Percentiles rank a stretch among this genome's conserved stretches.
Conservation (phyloP, 129 eudicot genomes). For the Pittosporum tobira region DNA sequence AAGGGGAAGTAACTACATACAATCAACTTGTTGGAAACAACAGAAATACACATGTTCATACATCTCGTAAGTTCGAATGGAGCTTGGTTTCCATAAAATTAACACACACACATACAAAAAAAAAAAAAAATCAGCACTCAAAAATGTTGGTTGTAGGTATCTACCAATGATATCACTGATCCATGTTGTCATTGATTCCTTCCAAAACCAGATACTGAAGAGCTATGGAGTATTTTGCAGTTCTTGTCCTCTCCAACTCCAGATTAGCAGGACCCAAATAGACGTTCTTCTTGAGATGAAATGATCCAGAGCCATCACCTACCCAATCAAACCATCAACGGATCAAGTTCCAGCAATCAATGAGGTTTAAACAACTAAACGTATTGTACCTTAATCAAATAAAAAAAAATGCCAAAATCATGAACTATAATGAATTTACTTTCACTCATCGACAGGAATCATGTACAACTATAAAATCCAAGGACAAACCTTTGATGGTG, state of each 20-base stretch:
- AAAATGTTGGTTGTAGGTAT: neutral
- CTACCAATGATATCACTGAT: neutral
- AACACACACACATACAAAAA: too few species aligned
- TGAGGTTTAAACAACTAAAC: neutral
- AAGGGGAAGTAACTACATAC: neutral
- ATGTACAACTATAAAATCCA: neutral
- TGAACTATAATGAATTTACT: too few species aligned
- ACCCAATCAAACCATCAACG: constrained; percentile 1
- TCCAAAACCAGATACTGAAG: constrained; percentile 53
- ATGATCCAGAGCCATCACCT: constrained; percentile 46
- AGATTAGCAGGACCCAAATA: neutral
- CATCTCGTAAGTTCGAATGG: too few species aligned
- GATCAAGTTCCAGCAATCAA: neutral
- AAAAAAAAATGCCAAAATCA: neutral
- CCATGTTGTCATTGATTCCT: constrained; percentile 27
- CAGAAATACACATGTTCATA: neutral
- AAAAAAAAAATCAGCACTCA: too few species aligned
- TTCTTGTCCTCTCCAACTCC: constrained; percentile 4
- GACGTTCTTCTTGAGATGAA: constrained; percentile 26
- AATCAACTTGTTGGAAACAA: neutral
- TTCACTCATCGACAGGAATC: neutral
- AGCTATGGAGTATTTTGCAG: constrained; percentile 61
- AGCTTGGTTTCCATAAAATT: too few species aligned
- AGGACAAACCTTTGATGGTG: constrained; percentile 47
- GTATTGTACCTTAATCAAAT: neutral